Evolutionary conservation across 139 green algal genomes (phyloP), one percentile per base, ranked within the genome.

Genomic region (Volvox reticuliferus): DNA sequence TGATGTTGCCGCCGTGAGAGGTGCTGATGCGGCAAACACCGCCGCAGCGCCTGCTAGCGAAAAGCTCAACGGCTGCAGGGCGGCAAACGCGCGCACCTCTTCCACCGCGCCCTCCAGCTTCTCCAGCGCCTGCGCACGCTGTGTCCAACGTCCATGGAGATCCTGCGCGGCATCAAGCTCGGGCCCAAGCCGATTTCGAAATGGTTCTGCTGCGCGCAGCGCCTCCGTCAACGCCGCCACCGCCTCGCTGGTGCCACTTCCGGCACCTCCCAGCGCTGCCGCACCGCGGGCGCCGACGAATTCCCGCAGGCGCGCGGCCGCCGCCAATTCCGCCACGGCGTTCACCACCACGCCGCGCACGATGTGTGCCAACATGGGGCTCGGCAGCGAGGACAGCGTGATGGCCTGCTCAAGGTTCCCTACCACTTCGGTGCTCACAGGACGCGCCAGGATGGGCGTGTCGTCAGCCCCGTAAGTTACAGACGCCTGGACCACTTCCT

Each of bases 71-170:
- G 90, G 88, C 0, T 71, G 71, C 32, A 22, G 24, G 17, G 65
- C 24, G 13, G 93, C 87, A 30, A 90, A 93, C 26, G 78, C 50
- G 17, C 91, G 69, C 33, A 95, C 94, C 18, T 95, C 88, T 22
- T 94, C 91, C 30, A 97, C 91, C 17, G 95, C 94, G 26, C 44
- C 83, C 55, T 97, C 93, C 87, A 97, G 91, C 35, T 88, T 71
- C n/a, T 92, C 91, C 86, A 96, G 88, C 20, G 93, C 96, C 67
- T 95, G 78, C 0, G 92, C 93, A 0, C 95, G 93, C 65, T 84
- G 85, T 1, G 75, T 81, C 94, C 95, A 96, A 35, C 95, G 93
- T 73, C 93, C 89, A 18, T 92, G 87, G 61, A 97, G 90, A 79
- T 79, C 88, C 76, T 82, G 82, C 6, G 93, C 95, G 26, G 91